Evolutionary conservation across 2,329 filamentous ascomycete genomes (phyloP).

Genomic region (Pseudocercospora cruenta): DNA sequence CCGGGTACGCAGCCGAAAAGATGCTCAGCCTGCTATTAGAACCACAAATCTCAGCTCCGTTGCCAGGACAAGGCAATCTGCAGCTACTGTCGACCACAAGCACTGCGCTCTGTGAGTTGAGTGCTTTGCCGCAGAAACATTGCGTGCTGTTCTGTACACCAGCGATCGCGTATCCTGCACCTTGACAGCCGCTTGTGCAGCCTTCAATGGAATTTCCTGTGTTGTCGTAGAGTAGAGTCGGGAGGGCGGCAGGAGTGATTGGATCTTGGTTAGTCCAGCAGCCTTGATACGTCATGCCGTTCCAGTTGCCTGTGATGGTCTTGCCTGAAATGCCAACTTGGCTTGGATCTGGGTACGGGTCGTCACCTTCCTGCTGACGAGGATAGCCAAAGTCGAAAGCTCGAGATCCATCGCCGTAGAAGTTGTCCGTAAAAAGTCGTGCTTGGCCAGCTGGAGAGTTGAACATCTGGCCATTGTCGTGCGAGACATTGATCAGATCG

Average conservation of each 20-base stretch:
- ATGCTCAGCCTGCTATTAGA: conserved; percentile 31
- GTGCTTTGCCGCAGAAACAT: conserved; percentile 39
- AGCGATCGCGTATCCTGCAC: conserved; percentile 38
- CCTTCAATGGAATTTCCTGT: conserved; percentile 33
- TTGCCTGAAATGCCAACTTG: conserved; percentile 1
- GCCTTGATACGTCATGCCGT: conserved; percentile 39
- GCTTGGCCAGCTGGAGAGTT: conserved; percentile 37
- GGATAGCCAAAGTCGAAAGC: conserved; percentile 41
- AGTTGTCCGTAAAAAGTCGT: conserved; percentile 42
- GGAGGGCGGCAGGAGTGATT: conserved; percentile 25
- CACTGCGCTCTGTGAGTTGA: conserved; percentile 29
- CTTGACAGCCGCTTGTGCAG: conserved; percentile 35
- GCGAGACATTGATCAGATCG: conserved; percentile 37
- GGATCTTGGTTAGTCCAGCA: conserved; percentile 39
- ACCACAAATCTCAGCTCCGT: conserved; percentile 37
- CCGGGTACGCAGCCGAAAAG: conserved; percentile 26
- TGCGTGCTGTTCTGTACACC: conserved; percentile 38
- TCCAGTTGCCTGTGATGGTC: conserved; percentile 17
- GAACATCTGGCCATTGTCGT: conserved; percentile 41
- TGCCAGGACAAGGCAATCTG: conserved; percentile 36
- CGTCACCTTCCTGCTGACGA: conserved; percentile 36
- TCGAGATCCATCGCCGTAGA: conserved; percentile 35
- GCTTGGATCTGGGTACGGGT: conserved; percentile 29
- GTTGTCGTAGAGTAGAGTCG: conserved; percentile 29
- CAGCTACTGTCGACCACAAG: conserved; percentile 35